phyloP scores from a whole-genome alignment of 495 filamentous ascomycete genomes.

The Neurospora sublineolata region DNA sequence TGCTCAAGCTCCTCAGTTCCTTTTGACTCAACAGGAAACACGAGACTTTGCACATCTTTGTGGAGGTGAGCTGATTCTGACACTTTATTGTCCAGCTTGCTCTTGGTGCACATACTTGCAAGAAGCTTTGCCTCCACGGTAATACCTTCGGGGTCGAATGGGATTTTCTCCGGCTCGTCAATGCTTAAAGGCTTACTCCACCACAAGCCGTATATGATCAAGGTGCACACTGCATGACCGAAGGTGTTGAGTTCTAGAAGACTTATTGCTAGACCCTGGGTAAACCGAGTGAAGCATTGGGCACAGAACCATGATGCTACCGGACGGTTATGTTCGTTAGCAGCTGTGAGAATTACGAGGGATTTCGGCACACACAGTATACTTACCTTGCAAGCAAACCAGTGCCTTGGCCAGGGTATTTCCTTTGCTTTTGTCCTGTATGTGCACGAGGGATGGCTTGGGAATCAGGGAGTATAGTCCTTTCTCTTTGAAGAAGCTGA shows the following conservation, averaged over 20 bases:
- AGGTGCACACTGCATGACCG: neutral
- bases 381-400: neutral
- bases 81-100: neutral
- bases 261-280: neutral
- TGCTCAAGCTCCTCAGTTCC: neutral
- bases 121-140: neutral
- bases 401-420: neutral
- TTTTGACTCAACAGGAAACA: neutral
- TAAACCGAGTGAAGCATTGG: neutral
- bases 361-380: too few relatives aligned
- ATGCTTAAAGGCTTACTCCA: neutral
- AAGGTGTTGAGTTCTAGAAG: neutral
- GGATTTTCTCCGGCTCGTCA: neutral
- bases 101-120: neutral
- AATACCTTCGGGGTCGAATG: neutral
- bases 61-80: neutral
- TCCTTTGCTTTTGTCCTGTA: neutral
- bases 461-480: neutral
- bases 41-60: neutral
- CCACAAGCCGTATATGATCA: neutral
- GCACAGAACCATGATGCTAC: neutral
- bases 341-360: too few relatives aligned
- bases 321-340: neutral
- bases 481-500: neutral
- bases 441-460: neutral